Evolutionary conservation across 768 basidiomycete genomes (phyloP).

Genomic region (Lactifluus rugatus): DNA sequence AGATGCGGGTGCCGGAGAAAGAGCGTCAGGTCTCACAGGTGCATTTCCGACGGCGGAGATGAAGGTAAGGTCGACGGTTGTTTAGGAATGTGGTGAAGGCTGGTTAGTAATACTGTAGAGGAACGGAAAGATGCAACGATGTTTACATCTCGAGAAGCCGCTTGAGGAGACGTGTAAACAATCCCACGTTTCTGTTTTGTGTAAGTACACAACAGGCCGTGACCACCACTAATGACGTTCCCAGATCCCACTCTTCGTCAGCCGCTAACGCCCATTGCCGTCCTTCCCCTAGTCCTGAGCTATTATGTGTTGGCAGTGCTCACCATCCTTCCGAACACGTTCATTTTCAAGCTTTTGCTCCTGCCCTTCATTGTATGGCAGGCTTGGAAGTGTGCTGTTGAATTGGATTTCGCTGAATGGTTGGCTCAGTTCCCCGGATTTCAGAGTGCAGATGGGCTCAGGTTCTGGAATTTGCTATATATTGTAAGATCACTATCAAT

Average conservation of each 20-base stretch:
- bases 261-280: not conserved
- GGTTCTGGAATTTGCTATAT: not conserved
- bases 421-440: not conserved
- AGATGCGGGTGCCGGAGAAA: no score
- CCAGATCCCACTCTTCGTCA: not conserved
- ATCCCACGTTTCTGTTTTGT: no score
- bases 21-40: no score
- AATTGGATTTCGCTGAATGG: not conserved
- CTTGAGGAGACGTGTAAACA: no score
- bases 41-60: no score
- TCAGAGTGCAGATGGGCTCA: not conserved
- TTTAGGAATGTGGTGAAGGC: no score
- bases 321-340: not conserved
- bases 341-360: not conserved
- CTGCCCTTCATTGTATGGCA: not conserved
- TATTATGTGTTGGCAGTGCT: not conserved
- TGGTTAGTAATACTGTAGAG: no score
- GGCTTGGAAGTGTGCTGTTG: not conserved
- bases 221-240: not conserved
- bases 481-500: not conserved
- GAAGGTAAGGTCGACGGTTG: no score
- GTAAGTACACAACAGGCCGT: no score
- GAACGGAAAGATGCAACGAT: no score
- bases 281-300: not conserved
- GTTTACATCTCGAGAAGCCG: no score